Evolutionary conservation across 2,329 filamentous ascomycete species (phyloP).

Genomic region (Botrytis cinerea): DNA sequence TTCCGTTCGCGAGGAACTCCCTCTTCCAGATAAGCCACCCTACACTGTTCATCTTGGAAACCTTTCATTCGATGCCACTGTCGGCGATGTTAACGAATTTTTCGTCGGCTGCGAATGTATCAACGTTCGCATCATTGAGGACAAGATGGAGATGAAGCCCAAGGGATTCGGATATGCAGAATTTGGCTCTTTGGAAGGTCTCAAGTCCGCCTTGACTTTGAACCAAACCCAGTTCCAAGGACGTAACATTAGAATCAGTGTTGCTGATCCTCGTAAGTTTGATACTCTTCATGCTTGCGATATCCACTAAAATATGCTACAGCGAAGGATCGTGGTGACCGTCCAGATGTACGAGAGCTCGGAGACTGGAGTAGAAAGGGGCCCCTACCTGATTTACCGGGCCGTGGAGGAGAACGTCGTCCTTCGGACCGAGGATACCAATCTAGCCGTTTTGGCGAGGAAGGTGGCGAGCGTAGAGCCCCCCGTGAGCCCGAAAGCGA

Average conservation of each 20-base stretch:
- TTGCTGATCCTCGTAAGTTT: conserved; percentile 93
- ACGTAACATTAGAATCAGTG: conserved; percentile 86
- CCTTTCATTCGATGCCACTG: conserved; percentile 90
- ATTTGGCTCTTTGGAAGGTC: conserved; percentile 81
- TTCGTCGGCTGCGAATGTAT: conserved; percentile 83
- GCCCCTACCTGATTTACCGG: conserved; percentile 74
- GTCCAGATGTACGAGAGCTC: conserved; percentile 74
- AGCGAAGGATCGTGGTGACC: conserved; percentile 78
- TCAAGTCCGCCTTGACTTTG: conserved; percentile 85
- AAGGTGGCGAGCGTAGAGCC: conserved; percentile 71
- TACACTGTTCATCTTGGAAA: conserved; percentile 97
- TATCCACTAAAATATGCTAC: conserved; percentile 27
- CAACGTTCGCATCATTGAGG: conserved; percentile 94
- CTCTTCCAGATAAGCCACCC: conserved; percentile 87
- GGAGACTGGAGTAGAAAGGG: conserved; percentile 93
- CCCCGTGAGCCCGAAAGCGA: conserved; percentile 67
- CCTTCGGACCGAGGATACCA: conserved; percentile 52
- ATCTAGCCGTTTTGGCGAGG: conserved; percentile 39
- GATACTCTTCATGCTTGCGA: conserved; percentile 1
- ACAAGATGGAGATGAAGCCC: conserved; percentile 88
- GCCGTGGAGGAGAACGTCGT: conserved; percentile 51
- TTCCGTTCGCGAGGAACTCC: conserved; percentile 71
- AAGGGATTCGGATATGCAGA: conserved; percentile 99
- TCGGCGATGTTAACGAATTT: conserved; percentile 80
- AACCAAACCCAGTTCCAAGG: conserved; percentile 84